Evolutionary conservation across 2,329 filamentous ascomycete genomes (phyloP).

Genomic region (Fusarium hostae): DNA sequence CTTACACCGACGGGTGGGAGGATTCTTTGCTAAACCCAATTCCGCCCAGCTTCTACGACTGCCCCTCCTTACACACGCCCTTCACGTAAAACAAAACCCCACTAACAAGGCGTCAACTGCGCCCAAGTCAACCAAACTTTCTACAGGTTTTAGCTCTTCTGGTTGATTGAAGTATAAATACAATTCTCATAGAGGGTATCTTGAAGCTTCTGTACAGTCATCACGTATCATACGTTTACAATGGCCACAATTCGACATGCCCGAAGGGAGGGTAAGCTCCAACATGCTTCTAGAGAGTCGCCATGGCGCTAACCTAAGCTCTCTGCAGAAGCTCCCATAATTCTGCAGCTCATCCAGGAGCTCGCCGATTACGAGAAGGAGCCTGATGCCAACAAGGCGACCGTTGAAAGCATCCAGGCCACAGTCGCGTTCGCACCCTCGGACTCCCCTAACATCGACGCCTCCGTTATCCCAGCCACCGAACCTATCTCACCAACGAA

Average conservation of each 20-base stretch:
- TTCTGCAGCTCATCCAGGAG: conserved; percentile 83
- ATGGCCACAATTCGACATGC: conserved; percentile 45
- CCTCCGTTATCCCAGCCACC: conserved; percentile 53
- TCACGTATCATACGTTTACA: conserved; percentile 16
- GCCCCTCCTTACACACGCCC: conserved; percentile 33
- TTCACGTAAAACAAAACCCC: conserved; percentile 24
- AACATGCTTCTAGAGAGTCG: not conserved
- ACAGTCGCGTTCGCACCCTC: conserved; percentile 82
- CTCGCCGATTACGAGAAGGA: conserved; percentile 90
- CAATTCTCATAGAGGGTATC: conserved; percentile 2
- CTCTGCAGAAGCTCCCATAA: conserved; percentile 77
- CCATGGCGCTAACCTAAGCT: conserved; percentile 21
- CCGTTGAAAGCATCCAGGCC: conserved; percentile 73
- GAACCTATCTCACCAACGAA: conserved; percentile 65
- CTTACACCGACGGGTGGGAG: not conserved
- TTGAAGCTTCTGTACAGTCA: not conserved
- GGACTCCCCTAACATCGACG: conserved; percentile 55
- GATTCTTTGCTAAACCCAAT: conserved; percentile 4
- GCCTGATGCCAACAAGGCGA: conserved; percentile 79
- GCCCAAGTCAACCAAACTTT: not conserved
- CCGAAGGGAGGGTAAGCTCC: conserved; percentile 39
- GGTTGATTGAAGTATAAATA: not conserved
- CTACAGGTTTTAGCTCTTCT: not conserved
- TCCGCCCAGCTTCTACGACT: not conserved
- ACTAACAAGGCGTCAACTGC: conserved; percentile 16